Conservation (phyloP, 1,139 yeast genomes). For the Debaryomycetaceae sp. region DNA sequence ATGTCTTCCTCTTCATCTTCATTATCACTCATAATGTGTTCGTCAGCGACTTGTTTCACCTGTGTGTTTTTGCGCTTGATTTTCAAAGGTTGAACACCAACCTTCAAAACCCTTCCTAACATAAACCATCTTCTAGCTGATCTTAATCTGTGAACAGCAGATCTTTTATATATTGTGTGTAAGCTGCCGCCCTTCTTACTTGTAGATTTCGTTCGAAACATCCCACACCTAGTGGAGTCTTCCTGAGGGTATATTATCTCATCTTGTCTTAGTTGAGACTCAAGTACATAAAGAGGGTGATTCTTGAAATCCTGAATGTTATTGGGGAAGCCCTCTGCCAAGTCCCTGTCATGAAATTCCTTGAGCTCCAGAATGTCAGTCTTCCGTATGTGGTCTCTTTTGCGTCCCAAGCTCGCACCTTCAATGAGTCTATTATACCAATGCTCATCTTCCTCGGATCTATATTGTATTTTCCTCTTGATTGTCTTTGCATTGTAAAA, state of each 20-base stretch:
- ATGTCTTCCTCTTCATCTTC: conserved; percentile 49
- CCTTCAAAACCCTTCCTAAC: conserved; percentile 69
- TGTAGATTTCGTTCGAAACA: conserved; percentile 38
- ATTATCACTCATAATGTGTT: conserved; percentile 43
- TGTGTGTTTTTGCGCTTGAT: conserved; percentile 15
- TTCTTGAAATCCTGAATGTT: conserved; percentile 77
- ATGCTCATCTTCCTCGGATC: conserved; percentile 49
- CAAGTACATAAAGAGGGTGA: conserved; percentile 86
- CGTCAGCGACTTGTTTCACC: conserved; percentile 25
- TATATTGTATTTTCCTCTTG: conserved; percentile 61
- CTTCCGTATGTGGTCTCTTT: conserved; percentile 31
- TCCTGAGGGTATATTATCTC: conserved; percentile 72
- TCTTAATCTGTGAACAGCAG: conserved; percentile 58
- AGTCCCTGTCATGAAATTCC: conserved; percentile 64
- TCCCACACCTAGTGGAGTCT: conserved; percentile 60
- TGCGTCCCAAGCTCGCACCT: conserved; percentile 23
- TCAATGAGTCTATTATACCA: conserved; percentile 60
- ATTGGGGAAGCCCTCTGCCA: conserved; percentile 84
- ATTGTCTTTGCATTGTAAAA: conserved; percentile 71
- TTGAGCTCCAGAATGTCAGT: conserved; percentile 68
- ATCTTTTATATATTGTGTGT: conserved; percentile 62
- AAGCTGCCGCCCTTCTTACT: conserved; percentile 18
- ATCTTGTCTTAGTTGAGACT: conserved; percentile 64
- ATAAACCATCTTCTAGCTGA: conserved; percentile 88
- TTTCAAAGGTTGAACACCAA: conserved; percentile 68